A percentile compares a stretch with the other conserved stretches of the same genome.
These are phyloP conservation scores for Gracilaria caudata DNA, from an alignment of 23 red algal species.

Conservation along the genomic window DNA sequence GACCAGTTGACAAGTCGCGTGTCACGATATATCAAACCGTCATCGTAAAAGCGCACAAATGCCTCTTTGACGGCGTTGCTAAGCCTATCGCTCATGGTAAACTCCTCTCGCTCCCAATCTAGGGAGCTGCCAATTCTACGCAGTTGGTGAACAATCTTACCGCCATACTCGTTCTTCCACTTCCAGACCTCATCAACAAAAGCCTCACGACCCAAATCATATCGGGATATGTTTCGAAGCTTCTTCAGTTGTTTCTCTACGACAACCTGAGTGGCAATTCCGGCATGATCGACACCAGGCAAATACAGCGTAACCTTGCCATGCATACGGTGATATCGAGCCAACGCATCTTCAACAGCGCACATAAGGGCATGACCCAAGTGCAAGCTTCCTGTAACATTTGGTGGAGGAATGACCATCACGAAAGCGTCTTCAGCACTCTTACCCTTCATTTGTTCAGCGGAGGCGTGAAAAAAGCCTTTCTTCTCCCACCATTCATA, in stretches of 20 bases:
- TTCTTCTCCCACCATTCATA: conserved; percentile 98
- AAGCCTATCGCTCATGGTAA: conserved; percentile 88
- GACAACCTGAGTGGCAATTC: conserved; percentile 97
- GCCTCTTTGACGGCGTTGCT: conserved; percentile 92
- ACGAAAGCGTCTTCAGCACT: conserved; percentile 71
- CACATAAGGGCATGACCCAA: conserved; percentile 96
- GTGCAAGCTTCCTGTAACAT: conserved; percentile 97
- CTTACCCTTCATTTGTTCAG: conserved; percentile 42
- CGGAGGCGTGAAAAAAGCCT: conserved; percentile 79
- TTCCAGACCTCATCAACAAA: conserved; percentile 97
- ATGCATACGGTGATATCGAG: conserved; percentile 96
- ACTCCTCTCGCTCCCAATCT: conserved; percentile 98
- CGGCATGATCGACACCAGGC: conserved; percentile 97
- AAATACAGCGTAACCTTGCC: conserved; percentile 84
- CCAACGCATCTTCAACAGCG: conserved; percentile 88
- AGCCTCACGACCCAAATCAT: conserved; percentile 87
- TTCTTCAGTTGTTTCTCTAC: conserved; percentile 93
- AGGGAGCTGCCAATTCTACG: conserved; percentile 86
- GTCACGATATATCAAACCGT: conserved; percentile 94
- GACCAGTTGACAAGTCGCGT: conserved; percentile 97
- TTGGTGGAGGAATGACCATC: conserved; percentile 99
- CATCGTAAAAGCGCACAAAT: conserved; percentile 94
- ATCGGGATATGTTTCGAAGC: conserved; percentile 65
- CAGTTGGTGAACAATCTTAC: conserved; percentile 90
- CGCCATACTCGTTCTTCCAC: conserved; percentile 97